These are phyloP conservation scores for Fusarium sp. DNA, from an alignment of 2,329 filamentous ascomycete genomes.

Conservation along the genomic window DNA sequence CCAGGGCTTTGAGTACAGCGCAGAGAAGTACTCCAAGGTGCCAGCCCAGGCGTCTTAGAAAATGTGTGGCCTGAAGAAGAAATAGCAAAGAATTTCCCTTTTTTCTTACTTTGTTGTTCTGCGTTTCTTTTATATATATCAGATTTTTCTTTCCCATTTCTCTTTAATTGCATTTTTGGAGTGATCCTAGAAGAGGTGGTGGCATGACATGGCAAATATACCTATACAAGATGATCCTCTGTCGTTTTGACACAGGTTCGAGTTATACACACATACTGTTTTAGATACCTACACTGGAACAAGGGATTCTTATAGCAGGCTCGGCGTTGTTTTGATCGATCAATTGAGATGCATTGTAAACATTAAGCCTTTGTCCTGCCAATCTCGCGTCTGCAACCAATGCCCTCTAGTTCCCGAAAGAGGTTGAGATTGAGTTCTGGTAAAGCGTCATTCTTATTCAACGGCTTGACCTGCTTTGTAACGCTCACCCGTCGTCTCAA, in stretches of 20 bases:
- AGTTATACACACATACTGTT: conserved; percentile 16
- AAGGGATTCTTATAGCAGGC: conserved; percentile 29
- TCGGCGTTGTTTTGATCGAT: conserved; percentile 35
- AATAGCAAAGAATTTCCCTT: neutral
- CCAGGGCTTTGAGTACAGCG: conserved; percentile 48
- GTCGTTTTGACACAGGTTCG: conserved; percentile 3
- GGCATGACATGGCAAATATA: conserved; percentile 10
- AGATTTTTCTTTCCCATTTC: neutral
- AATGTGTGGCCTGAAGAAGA: neutral
- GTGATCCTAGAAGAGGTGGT: conserved; percentile 4
- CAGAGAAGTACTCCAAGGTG: conserved; percentile 32
- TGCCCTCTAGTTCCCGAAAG: no score
- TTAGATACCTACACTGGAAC: conserved; percentile 23
- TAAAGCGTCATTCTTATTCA: no score
- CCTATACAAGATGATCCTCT: conserved; percentile 16
- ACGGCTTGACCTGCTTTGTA: no score
- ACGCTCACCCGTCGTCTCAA: no score
- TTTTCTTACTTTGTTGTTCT: neutral
- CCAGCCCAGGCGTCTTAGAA: conserved; percentile 26
- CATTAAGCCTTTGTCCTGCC: neutral
- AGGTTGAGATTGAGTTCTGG: no score
- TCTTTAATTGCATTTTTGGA: conserved; percentile 35
- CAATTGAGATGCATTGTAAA: conserved; percentile 15
- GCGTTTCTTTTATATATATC: neutral
- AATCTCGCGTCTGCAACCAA: no score